Percentiles rank a stretch among this genome's conserved stretches.
Conservation (phyloP, 2,329 filamentous ascomycete genomes). For the Geosmithia putterillii region DNA sequence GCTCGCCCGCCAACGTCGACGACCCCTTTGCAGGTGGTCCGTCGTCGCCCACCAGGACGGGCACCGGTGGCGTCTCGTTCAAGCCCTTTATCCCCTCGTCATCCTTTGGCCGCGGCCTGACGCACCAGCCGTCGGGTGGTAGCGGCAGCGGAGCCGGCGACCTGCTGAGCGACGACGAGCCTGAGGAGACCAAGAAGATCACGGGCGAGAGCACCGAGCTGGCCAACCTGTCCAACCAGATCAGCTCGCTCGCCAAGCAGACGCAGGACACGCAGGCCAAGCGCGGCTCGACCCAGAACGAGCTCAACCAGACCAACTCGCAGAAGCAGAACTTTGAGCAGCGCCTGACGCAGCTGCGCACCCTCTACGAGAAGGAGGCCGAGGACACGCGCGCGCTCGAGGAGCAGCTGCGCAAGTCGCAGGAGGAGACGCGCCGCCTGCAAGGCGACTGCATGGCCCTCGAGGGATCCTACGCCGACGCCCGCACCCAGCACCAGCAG, state of each 20-base stretch:
- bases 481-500: constrained; percentile 73
- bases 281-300: constrained; percentile 65
- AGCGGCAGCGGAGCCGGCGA: constrained; percentile 57
- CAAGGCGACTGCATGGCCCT: constrained; percentile 74
- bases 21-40: constrained; percentile 52
- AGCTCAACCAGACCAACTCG: constrained; percentile 65
- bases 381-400: constrained; percentile 75
- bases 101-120: constrained; percentile 76
- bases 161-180: constrained; percentile 80
- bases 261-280: constrained; percentile 89
- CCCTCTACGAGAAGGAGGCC: constrained; percentile 87
- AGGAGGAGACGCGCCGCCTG: constrained; percentile 72
- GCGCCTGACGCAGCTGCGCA: constrained; percentile 72
- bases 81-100: constrained; percentile 90
- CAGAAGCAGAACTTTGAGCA: constrained; percentile 93
- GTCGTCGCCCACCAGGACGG: constrained; percentile 40
- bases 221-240: constrained; percentile 91
- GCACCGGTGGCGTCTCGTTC: constrained; percentile 45
- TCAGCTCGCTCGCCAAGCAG: constrained; percentile 79
- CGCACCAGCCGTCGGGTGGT: constrained; percentile 63
- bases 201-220: constrained; percentile 85
- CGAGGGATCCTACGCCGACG: constrained; percentile 68
- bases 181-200: constrained; percentile 76
- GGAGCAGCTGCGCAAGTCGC: constrained; percentile 64
- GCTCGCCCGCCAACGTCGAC: constrained; percentile 50